A percentile compares a stretch with the other conserved stretches of the same genome.
Conservation (phyloP, 306 rosid species). For the Trifolium pratense region DNA sequence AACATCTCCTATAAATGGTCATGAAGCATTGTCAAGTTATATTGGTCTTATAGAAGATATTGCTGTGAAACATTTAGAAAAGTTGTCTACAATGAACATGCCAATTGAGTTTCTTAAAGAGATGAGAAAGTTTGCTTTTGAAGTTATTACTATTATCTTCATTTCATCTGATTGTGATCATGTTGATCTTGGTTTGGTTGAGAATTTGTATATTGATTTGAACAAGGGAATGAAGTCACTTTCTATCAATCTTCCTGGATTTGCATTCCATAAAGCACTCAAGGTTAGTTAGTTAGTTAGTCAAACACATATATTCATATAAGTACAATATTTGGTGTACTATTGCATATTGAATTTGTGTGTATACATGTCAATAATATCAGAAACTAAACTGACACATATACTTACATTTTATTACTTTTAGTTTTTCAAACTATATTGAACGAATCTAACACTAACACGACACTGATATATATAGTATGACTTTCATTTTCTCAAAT, state of each 20-base stretch:
- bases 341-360: no score
- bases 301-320: not conserved
- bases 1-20: slow-evolving; percentile 63
- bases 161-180: slow-evolving; percentile 48
- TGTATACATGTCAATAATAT: no score
- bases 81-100: slow-evolving; percentile 37
- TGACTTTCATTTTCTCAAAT: no score
- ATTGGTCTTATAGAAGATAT: slow-evolving; percentile 46
- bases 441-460: no score
- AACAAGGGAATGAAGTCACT: slow-evolving; percentile 64
- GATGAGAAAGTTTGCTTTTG: slow-evolving; percentile 66
- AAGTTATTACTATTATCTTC: slow-evolving; percentile 61
- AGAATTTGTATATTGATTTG: slow-evolving; percentile 52
- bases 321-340: not conserved
- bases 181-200: slow-evolving; percentile 45
- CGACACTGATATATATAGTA: no score
- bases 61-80: slow-evolving; percentile 41
- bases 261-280: slow-evolving; percentile 66
- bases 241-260: slow-evolving; percentile 72
- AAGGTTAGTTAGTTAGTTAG: slow-evolving; percentile 48
- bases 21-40: slow-evolving; percentile 58
- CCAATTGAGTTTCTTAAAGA: slow-evolving; percentile 61
- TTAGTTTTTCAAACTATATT: no score
- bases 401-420: no score
- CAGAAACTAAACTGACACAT: no score